A percentile compares a stretch with the other conserved stretches of the same genome.
Evolutionary conservation across 1,284 basidiomycete genomes (phyloP).

Genomic region (Gomphus bonarii): DNA sequence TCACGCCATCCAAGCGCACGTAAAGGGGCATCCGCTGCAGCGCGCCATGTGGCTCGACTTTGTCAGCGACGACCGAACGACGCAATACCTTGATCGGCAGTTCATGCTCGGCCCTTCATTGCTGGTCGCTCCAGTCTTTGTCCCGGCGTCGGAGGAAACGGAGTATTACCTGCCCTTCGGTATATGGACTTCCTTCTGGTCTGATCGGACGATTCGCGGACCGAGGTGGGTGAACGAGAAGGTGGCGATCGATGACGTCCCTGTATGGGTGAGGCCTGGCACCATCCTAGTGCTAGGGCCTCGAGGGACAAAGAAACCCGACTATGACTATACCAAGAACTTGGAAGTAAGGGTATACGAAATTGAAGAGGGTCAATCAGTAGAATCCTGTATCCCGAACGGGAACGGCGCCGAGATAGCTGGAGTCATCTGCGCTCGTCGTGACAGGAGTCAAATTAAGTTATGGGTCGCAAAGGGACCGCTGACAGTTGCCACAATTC

Average conservation of each 20-base stretch:
- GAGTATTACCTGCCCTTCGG: slow-evolving; percentile 65
- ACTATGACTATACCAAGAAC: slow-evolving; percentile 48
- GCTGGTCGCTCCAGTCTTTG: slow-evolving; percentile 67
- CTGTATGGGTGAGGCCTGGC: slow-evolving; percentile 54
- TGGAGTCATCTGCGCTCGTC: slow-evolving; percentile 14
- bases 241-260: slow-evolving; percentile 48
- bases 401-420: slow-evolving; percentile 21
- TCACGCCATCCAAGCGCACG: slow-evolving; percentile 50
- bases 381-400: slow-evolving; percentile 34
- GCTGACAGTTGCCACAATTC: slow-evolving; percentile 3
- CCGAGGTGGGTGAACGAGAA: slow-evolving; percentile 48
- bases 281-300: slow-evolving; percentile 50
- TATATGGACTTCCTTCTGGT: slow-evolving; percentile 56
- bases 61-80: slow-evolving; percentile 52
- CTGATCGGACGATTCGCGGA: slow-evolving; percentile 36
- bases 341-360: slow-evolving; percentile 47
- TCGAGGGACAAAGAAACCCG: slow-evolving; percentile 41
- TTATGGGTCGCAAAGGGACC: slow-evolving; percentile 13
- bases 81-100: slow-evolving; percentile 53
- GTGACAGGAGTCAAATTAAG: slow-evolving; percentile 13
- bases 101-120: slow-evolving; percentile 62
- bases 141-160: slow-evolving; percentile 41
- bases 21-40: slow-evolving; percentile 52
- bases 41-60: slow-evolving; percentile 72
- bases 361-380: slow-evolving; percentile 32